phyloP scores from a whole-genome alignment of 352 stramenopile genomes.

The Phytophthora podocarpi region DNA sequence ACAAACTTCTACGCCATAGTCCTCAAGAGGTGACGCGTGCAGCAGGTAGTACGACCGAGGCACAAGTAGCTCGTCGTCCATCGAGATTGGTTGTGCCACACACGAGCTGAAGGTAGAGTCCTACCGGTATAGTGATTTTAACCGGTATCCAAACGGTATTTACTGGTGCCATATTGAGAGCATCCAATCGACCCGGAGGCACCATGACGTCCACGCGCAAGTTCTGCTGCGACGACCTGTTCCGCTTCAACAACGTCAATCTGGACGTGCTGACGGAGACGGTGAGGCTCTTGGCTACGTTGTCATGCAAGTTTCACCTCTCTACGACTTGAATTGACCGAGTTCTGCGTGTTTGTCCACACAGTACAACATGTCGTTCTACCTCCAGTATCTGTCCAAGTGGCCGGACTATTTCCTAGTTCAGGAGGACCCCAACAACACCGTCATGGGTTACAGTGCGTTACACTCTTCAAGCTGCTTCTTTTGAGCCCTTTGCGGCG shows the following conservation, averaged over 20 bases:
- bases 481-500: not conserved
- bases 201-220: constrained; percentile 95
- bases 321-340: constrained; percentile 1
- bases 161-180: not conserved
- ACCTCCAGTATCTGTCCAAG: constrained; percentile 96
- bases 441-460: constrained; percentile 96
- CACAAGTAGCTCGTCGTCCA: constrained; percentile 27
- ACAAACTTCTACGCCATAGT: constrained; percentile 48
- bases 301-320: not conserved
- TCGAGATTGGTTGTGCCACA: constrained; percentile 13
- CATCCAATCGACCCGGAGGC: not conserved
- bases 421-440: constrained; percentile 92
- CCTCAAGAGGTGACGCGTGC: not conserved
- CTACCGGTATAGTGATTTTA: too few relatives aligned
- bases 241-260: constrained; percentile 99
- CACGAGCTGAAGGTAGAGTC: too few relatives aligned
- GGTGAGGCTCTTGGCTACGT: constrained; percentile 34
- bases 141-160: not conserved
- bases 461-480: constrained; percentile 2
- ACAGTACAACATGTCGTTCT: constrained; percentile 97
- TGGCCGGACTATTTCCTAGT: constrained; percentile 98
- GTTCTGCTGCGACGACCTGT: constrained; percentile 97
- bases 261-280: constrained; percentile 97
- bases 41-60: constrained; percentile 30
- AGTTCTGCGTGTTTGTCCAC: constrained; percentile 13